Evolutionary conservation across 2,329 filamentous ascomycete genomes (phyloP).

Genomic region (Fusarium sp.): DNA sequence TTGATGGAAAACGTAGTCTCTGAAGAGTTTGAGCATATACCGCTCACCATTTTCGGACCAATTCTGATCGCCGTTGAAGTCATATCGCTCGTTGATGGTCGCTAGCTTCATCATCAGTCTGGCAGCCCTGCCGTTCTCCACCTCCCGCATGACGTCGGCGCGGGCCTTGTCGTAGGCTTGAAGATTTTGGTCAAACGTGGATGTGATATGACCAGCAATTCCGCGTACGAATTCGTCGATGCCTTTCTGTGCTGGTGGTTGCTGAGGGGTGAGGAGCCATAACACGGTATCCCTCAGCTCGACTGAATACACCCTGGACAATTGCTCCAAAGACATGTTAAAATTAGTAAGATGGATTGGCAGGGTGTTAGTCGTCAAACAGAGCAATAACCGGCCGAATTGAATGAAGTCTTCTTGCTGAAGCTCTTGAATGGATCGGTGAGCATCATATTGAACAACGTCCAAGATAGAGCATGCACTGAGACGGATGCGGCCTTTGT

Average conservation of each 20-base stretch:
- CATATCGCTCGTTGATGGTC: slow-evolving; percentile 88
- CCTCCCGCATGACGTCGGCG: slow-evolving; percentile 78
- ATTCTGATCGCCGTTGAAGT: slow-evolving; percentile 78
- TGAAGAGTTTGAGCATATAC: slow-evolving; percentile 93
- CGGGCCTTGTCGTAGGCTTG: slow-evolving; percentile 81
- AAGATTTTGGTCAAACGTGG: slow-evolving; percentile 81
- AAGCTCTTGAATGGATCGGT: slow-evolving; percentile 76
- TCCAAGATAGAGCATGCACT: slow-evolving; percentile 91
- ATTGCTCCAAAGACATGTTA: slow-evolving; percentile 78
- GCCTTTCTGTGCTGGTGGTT: slow-evolving; percentile 69
- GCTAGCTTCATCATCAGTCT: slow-evolving; percentile 86
- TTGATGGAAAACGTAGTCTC: slow-evolving; percentile 97
- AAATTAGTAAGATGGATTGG: slow-evolving; percentile 68
- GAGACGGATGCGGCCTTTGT: slow-evolving; percentile 88
- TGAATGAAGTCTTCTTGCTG: slow-evolving; percentile 90
- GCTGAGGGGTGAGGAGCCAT: slow-evolving; percentile 81
- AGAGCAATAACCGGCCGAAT: slow-evolving; percentile 86
- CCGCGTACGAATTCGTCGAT: slow-evolving; percentile 83
- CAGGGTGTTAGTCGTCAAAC: slow-evolving; percentile 78
- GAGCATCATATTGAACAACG: slow-evolving; percentile 83
- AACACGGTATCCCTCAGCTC: slow-evolving; percentile 82
- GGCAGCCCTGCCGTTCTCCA: slow-evolving; percentile 89
- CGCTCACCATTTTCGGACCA: slow-evolving; percentile 96
- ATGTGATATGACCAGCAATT: slow-evolving; percentile 81
- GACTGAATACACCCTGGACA: slow-evolving; percentile 80